Evolutionary conservation across 2,329 filamentous ascomycete species (phyloP).

Genomic region (Sporothrix dimorphospora): DNA sequence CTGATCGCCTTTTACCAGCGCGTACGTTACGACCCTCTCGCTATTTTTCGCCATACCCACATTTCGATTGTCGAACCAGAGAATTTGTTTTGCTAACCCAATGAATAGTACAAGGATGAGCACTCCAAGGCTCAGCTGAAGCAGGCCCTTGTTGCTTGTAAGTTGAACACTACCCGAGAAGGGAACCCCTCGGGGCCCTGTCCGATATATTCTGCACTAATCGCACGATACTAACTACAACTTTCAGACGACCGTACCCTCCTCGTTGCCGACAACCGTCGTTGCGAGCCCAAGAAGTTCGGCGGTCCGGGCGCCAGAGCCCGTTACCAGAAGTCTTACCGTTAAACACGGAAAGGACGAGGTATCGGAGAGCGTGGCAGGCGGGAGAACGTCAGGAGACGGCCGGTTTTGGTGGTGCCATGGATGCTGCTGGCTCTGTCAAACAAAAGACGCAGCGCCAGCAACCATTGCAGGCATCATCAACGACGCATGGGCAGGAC

Average conservation of each 20-base stretch:
- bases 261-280: constrained; percentile 98
- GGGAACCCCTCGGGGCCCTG: not conserved
- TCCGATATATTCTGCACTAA: not conserved
- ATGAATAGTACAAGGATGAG: constrained; percentile 97
- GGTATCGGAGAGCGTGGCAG: not conserved
- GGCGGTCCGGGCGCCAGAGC: constrained; percentile 90
- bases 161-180: constrained; percentile 19
- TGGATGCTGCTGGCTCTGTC: not conserved
- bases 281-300: constrained; percentile 99
- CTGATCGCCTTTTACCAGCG: constrained; percentile 50
- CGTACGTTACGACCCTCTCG: constrained; percentile 50
- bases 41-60: constrained; percentile 1
- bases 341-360: constrained; percentile 61
- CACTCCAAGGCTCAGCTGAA: constrained; percentile 99
- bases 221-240: constrained; percentile 3
- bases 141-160: constrained; percentile 85
- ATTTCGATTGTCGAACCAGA: not conserved
- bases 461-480: constrained; percentile 10
- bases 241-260: constrained; percentile 55
- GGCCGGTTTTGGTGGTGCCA: not conserved
- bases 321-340: constrained; percentile 99
- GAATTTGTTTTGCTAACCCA: constrained; percentile 11
- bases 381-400: constrained; percentile 1
- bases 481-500: constrained; percentile 19
- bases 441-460: constrained; percentile 4